Evolutionary conservation across 495 filamentous ascomycete species (phyloP).

Genomic region (Penicillium manginii): DNA sequence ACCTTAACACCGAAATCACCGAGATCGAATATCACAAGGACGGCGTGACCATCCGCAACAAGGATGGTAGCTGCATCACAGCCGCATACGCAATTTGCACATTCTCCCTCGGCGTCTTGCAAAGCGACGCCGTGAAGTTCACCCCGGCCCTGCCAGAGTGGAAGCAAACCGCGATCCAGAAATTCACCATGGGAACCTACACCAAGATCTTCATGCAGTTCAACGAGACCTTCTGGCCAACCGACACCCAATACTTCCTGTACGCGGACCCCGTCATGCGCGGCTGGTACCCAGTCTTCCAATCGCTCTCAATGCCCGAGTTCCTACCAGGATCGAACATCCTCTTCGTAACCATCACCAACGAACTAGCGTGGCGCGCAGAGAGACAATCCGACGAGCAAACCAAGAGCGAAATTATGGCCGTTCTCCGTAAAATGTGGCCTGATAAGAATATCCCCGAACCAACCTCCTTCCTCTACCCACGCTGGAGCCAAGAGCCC

Average conservation of each 20-base stretch:
- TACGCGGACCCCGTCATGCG: constrained; percentile 66
- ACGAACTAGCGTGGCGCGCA: constrained; percentile 60
- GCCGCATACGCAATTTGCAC: constrained; percentile 64
- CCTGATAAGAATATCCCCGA: constrained; percentile 63
- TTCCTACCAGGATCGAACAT: constrained; percentile 69
- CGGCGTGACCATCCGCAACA: constrained; percentile 61
- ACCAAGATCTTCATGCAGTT: constrained; percentile 83
- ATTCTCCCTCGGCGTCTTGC: constrained; percentile 72
- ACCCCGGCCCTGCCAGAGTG: constrained; percentile 63
- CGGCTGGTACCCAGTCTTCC: constrained; percentile 74
- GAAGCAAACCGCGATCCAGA: constrained; percentile 68
- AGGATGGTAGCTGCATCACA: constrained; percentile 61
- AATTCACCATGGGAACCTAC: constrained; percentile 75
- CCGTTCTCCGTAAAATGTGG: constrained; percentile 70
- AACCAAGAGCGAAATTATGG: constrained; percentile 64
- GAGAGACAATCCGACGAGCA: constrained; percentile 65
- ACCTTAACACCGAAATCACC: constrained; percentile 65
- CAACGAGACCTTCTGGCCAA: constrained; percentile 71
- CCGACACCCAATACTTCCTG: constrained; percentile 69
- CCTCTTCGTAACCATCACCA: constrained; percentile 70
- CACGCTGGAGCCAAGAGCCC: constrained; percentile 67
- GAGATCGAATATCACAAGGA: constrained; percentile 57
- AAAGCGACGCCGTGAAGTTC: constrained; percentile 66
- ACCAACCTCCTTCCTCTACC: constrained; percentile 69
- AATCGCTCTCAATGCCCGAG: constrained; percentile 62